Conservation (phyloP, 2,329 filamentous ascomycete genomes). For the Penicillium concentricum region DNA sequence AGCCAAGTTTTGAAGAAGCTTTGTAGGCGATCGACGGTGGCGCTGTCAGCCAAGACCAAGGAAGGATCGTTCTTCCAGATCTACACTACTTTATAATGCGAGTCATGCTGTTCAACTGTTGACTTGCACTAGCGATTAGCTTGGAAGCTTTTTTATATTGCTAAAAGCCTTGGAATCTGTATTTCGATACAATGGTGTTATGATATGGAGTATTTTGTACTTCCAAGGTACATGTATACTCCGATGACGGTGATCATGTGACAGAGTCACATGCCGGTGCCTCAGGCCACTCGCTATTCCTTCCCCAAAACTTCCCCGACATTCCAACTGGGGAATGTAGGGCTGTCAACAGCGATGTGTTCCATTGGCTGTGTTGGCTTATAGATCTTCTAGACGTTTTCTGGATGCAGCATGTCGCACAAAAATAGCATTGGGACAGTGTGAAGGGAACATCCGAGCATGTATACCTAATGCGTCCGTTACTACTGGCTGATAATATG, state of each 20-base stretch:
- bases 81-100: background rate
- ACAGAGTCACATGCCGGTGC: background rate
- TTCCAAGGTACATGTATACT: too few species aligned
- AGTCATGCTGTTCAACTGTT: background rate
- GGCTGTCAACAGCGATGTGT: background rate
- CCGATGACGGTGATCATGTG: background rate
- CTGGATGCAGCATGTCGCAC: background rate
- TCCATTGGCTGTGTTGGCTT: background rate
- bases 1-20: conserved; percentile 7
- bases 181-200: background rate
- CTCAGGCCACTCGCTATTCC: background rate
- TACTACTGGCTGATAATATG: conserved; percentile 1
- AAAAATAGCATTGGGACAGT: background rate
- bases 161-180: background rate
- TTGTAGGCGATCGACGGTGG: conserved; percentile 9
- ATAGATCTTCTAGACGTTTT: background rate
- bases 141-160: background rate
- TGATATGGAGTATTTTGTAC: background rate
- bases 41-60: conserved; percentile 2
- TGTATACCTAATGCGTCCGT: background rate
- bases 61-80: background rate
- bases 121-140: too few species aligned
- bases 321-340: conserved; percentile 2
- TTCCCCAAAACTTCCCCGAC: background rate
- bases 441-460: background rate